Evolutionary conservation across 2,329 filamentous ascomycete species (phyloP), one percentile per base, ranked within the genome.

Genomic region (Exophiala phaeomuriformis): DNA sequence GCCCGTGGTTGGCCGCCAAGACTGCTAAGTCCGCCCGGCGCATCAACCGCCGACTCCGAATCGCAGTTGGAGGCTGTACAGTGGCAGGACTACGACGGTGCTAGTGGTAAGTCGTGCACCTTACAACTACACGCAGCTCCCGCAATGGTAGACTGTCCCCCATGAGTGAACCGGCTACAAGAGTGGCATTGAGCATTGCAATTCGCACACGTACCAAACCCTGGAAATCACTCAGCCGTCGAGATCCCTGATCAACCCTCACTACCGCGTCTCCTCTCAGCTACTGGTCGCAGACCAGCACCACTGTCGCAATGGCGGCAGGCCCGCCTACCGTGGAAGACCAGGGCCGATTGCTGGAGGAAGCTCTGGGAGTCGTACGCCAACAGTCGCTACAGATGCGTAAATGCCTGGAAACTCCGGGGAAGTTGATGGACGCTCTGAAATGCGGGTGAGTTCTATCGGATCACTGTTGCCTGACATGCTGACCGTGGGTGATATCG

Each of bases 391-490:
- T 84, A 67, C 80, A 95, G 69, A 98, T 98, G 93, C 90, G 91
- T 75, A 91, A 94, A 77, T 97, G 90, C 67, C 80, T 98, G 57
- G 94, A 98, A 70, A 94, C 89, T 6, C 90, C 93, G 4, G 91
- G 93, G 61, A 98, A 98, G 80, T 84, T 98, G 62, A 98, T 98
- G 93, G 93, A 98, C 77, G 93, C 93, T 65, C 82, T 98, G 66
- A 98, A 98, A 76, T 97, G 91, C 87, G 95, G 90, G 93, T 97
- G 81, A 66, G 86, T 77, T 62, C 35, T 46, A 49, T 54, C 52
- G 57, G 45, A 36, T 32, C 35, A 6, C 29, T 53, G 19, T 47
- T 42, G 43, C 42, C 51, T 49, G 42, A 39, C 47, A 19, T 41
- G 40, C 48, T 52, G 59, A 49, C 68, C 64, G 63, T 64, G 66